Conservation (phyloP, 2,329 filamentous ascomycete species). For the Fusarium circinatum region DNA sequence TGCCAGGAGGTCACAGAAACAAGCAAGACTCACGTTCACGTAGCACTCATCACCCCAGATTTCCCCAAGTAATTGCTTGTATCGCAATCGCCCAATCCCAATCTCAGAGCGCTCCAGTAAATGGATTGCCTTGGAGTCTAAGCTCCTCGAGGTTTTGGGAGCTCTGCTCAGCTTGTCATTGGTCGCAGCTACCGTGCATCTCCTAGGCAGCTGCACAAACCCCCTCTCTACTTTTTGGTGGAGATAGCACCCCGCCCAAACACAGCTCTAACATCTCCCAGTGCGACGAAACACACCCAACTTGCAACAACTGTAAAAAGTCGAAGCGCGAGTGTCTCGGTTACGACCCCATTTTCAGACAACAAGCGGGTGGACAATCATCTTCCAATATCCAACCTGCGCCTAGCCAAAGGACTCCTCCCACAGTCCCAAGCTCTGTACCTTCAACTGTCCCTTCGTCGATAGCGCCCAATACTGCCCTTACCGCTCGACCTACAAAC, state of each 20-base stretch:
- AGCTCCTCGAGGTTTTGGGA: conserved; percentile 15
- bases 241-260: conserved; percentile 33
- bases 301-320: conserved; percentile 90
- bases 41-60: conserved; percentile 37
- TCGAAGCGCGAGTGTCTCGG: conserved; percentile 87
- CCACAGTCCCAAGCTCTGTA: conserved; percentile 47
- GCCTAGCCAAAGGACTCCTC: conserved; percentile 47
- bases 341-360: conserved; percentile 89
- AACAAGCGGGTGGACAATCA: conserved; percentile 77
- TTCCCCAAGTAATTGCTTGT: conserved; percentile 33
- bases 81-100: conserved; percentile 10
- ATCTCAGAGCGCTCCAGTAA: neutral
- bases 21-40: conserved; percentile 34
- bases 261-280: conserved; percentile 44
- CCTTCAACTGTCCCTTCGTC: conserved; percentile 42
- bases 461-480: conserved; percentile 37
- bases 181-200: conserved; percentile 19
- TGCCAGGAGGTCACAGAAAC: conserved; percentile 34
- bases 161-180: conserved; percentile 31
- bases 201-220: conserved; percentile 21
- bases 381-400: conserved; percentile 63
- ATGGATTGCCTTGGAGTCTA: conserved; percentile 2
- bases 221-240: conserved; percentile 28
- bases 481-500: conserved; percentile 47
- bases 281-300: conserved; percentile 96